Conservation (phyloP, 192 early-diverging fungal species). For the Geosiphon pyriformis region DNA sequence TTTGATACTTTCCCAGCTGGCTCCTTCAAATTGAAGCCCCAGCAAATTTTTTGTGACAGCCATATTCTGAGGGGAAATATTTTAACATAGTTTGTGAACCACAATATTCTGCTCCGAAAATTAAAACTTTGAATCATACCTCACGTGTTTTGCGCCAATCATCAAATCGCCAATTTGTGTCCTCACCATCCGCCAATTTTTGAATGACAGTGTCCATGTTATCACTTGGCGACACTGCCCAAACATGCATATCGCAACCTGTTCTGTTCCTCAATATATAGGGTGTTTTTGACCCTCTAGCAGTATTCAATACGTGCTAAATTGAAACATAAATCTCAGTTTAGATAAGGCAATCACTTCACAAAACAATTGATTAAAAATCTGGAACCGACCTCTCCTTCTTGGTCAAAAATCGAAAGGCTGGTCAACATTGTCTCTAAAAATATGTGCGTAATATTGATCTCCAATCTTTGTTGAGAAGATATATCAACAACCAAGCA, state of each 20-base stretch:
- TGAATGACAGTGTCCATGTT: conserved; percentile 65
- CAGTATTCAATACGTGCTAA: conserved; percentile 28
- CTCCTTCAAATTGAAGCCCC: conserved; percentile 78
- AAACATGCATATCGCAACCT: conserved; percentile 85
- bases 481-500: conserved; percentile 57
- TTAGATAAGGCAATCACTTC: background rate
- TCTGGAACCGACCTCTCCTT: conserved; percentile 20
- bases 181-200: conserved; percentile 62
- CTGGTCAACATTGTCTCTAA: conserved; percentile 63
- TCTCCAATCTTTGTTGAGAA: conserved; percentile 67
- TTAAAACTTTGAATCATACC: conserved; percentile 38
- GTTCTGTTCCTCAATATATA: conserved; percentile 89
- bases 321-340: background rate
- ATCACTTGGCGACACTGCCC: conserved; percentile 61
- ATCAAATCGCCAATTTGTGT: conserved; percentile 91
- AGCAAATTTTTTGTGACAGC: conserved; percentile 62
- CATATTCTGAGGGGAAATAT: background rate
- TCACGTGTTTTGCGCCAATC: conserved; percentile 93
- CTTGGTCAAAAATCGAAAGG: conserved; percentile 45
- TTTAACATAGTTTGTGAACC: no score
- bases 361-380: no score
- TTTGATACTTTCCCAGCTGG: conserved; percentile 88
- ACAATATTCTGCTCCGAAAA: background rate
- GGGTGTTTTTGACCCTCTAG: conserved; percentile 48
- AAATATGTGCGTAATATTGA: conserved; percentile 84